Conservation (phyloP, 768 basidiomycete species). For the Lactifluus volemus region DNA sequence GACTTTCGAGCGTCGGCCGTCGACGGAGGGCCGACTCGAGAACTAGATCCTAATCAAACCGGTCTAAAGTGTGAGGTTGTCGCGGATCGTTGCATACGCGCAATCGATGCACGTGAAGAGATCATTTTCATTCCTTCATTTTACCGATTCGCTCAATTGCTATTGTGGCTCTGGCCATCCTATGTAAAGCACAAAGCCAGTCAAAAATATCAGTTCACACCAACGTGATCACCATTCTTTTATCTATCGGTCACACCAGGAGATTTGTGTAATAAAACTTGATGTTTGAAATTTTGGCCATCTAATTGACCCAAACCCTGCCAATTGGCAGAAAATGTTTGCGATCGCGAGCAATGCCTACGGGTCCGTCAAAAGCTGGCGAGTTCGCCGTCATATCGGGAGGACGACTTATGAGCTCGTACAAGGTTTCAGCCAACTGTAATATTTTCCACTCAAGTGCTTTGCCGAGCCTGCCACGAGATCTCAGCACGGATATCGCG, state of each 20-base stretch:
- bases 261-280: neutral
- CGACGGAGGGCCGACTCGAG: constrained; percentile 40
- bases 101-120: constrained; percentile 50
- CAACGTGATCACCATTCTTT: neutral
- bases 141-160: constrained; percentile 40
- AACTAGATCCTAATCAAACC: constrained; percentile 42
- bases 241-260: neutral
- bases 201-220: constrained; percentile 53
- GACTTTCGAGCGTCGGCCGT: constrained; percentile 75
- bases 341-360: neutral
- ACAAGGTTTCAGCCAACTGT: neutral
- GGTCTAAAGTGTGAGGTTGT: constrained; percentile 56
- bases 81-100: constrained; percentile 48
- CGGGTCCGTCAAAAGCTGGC: no score
- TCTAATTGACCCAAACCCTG: neutral
- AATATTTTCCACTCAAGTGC: neutral
- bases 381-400: neutral
- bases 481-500: neutral
- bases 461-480: neutral
- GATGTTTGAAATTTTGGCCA: neutral
- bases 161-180: constrained; percentile 59
- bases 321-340: neutral
- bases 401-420: neutral
- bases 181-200: constrained; percentile 50
- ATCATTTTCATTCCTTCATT: constrained; percentile 47